Evolutionary conservation across 2,329 filamentous ascomycete species (phyloP), one percentile per base, ranked within the genome.

Genomic region (Colletotrichum tanaceti): DNA sequence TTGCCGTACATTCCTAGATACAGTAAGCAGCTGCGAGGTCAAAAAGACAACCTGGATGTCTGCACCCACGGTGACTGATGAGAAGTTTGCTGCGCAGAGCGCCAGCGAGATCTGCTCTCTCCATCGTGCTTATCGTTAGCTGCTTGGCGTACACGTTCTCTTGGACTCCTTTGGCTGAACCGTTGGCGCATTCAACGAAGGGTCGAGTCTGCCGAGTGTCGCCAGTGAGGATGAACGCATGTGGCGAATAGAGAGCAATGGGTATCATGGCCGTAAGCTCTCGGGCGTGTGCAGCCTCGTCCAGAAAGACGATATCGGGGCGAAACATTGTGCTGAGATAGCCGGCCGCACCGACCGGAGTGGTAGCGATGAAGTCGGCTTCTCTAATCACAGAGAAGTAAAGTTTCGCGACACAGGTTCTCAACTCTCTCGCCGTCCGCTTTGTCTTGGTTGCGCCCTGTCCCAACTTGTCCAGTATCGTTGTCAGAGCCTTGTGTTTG

Each of bases 251-350:
- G 35, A 78, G 80, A 0, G 82, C 82, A 22, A 85, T 73, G 0
- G 83, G 76, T 1, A 85, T 83, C 20, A 85, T 71, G 0, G 80
- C 81, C 0, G 83, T 83, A 0, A 84, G 73, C 70, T 85, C 83
- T 18, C 83, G 74, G 0, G 81, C 81, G 52, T 85, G 83, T 0
- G 82, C 80, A 0, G 81, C 80, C 76, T 97, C 93, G 50, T 94
- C 93, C 71, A 97, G 92, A 75, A 97, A 94, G 0, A 96, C 88
- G 71, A 97, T 90, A 73, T 96, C 92, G 0, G 93, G 93, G 71
- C 91, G 90, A 39, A 94, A 93, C 7, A 93, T 74, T 2, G 74
- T 76, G 0, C 76, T 72, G 41, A 84, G 82, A 0, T 68, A 52
- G 1, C 65, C 65, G 10, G 65, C 58, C 0, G 81, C 79, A 3